Evolutionary conservation across 2,329 filamentous ascomycete genomes (phyloP).

Genomic region (Colletotrichum simmondsii): DNA sequence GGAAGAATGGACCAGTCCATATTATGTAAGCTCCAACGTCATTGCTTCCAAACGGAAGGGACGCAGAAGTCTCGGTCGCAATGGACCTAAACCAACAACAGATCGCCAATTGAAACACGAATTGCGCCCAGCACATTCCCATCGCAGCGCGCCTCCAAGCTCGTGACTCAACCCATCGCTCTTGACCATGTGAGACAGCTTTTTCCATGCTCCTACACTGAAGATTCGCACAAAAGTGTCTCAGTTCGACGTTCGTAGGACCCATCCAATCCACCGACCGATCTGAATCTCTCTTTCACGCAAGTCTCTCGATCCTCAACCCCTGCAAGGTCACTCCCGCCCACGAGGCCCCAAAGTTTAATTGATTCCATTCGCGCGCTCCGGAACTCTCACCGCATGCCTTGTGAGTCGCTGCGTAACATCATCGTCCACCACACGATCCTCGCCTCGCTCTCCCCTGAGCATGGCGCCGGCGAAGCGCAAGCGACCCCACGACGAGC

Average conservation of each 20-base stretch:
- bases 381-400: background rate
- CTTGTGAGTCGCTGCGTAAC: background rate
- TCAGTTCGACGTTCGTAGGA: background rate
- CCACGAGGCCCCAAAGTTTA: slow-evolving; percentile 27
- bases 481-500: slow-evolving; percentile 45
- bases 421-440: background rate
- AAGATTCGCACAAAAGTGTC: background rate
- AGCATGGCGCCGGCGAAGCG: slow-evolving; percentile 47
- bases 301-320: background rate
- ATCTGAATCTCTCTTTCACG: background rate
- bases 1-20: background rate
- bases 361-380: slow-evolving; percentile 14
- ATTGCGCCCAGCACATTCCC: slow-evolving; percentile 8
- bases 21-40: slow-evolving; percentile 22
- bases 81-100: slow-evolving; percentile 20
- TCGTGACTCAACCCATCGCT: slow-evolving; percentile 1
- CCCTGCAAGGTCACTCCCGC: slow-evolving; percentile 26
- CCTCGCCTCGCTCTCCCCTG: background rate
- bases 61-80: background rate
- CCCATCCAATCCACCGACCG: background rate
- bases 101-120: slow-evolving; percentile 18
- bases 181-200: slow-evolving; percentile 1
- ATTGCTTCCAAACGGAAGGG: slow-evolving; percentile 7
- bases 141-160: slow-evolving; percentile 12
- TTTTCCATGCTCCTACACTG: background rate